These are phyloP conservation scores for Pleurotus giganteus DNA, from an alignment of 768 basidiomycete genomes.

Conservation along the genomic window DNA sequence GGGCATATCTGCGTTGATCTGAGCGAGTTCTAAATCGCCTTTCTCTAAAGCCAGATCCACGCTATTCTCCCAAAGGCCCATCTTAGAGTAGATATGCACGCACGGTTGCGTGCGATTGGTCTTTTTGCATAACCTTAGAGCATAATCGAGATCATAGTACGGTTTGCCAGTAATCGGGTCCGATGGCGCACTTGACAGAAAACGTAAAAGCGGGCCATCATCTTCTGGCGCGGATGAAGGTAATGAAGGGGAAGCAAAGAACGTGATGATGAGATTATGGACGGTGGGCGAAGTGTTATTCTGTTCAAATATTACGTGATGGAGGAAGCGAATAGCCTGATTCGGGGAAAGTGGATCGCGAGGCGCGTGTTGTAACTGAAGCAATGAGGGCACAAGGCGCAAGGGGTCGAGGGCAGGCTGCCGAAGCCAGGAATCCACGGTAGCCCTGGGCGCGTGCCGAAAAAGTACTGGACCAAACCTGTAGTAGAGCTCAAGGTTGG, in stretches of 20 bases:
- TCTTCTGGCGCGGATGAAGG: conserved; percentile 49
- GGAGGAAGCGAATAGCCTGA: conserved; percentile 89
- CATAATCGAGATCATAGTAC: conserved; percentile 97
- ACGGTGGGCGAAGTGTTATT: conserved; percentile 80
- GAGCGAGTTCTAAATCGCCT: conserved; percentile 93
- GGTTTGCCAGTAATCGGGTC: conserved; percentile 84
- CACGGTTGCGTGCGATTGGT: conserved; percentile 82
- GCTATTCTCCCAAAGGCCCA: conserved; percentile 95
- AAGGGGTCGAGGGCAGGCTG: conserved; percentile 77
- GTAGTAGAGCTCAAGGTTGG: conserved; percentile 88
- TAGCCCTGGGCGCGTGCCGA: conserved; percentile 82
- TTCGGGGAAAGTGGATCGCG: conserved; percentile 74
- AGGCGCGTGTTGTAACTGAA: conserved; percentile 73
- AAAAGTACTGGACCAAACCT: conserved; percentile 88
- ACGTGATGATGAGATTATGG: conserved; percentile 91
- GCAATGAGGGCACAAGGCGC: conserved; percentile 84
- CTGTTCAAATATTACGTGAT: conserved; percentile 79
- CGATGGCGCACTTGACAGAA: conserved; percentile 77
- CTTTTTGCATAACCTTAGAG: conserved; percentile 86
- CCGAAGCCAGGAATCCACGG: conserved; percentile 90
- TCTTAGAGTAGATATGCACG: conserved; percentile 95
- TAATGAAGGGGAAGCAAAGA: conserved; percentile 61
- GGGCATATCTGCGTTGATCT: conserved; percentile 92
- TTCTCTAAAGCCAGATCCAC: conserved; percentile 94
- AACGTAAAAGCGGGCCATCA: conserved; percentile 77